Evolutionary conservation across 2,329 filamentous ascomycete genomes (phyloP), one percentile per base, ranked within the genome.

Genomic region (Apiospora sp.): DNA sequence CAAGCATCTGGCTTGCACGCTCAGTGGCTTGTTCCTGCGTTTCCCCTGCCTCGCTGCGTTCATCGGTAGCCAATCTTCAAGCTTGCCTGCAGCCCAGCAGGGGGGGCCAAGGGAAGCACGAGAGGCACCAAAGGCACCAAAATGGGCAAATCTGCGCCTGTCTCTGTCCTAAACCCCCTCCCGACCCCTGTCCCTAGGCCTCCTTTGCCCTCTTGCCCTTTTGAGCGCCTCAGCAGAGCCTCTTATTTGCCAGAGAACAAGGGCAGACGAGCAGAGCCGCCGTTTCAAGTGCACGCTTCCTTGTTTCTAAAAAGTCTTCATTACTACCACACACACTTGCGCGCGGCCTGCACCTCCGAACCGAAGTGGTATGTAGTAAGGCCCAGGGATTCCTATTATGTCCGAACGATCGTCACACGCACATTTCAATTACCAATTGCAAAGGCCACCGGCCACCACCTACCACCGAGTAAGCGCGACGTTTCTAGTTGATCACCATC

Each of bases 281-380:
- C 58, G 58, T 64, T 64, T 64, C 58, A 64, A 41, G 58, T 64
- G 58, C 58, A 64, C 58, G n/a, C 58, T 64, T 64, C 58, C 34
- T 41, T 61, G 54, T 41, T 64, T 41, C 34, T 34, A 41, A 64
- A 64, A 64, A 64, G 58, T 64, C 58, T 64, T 64, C 58, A 64
- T 64, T 64, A 64, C 58, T 41, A 64, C 58, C 58, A 64, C 58
- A 64, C 58, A 64, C 34, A n/a, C 37, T 41, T 8, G 37, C 37
- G 19, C 30, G 16, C 34, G 30, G 7, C 16, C 27, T 61, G 54
- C 27, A 34, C 54, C 54, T 61, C 16, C 19, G 6, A 8, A 19
- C 27, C 19, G 54, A 61, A 34, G 54, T 34, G 41, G 58, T 64
- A 64, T 41, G 54, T 22, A 64, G 58, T 64, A 64, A 64, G 58